Conservation (phyloP, 2,329 filamentous ascomycete genomes). For the Penicillium sclerotigenum region DNA sequence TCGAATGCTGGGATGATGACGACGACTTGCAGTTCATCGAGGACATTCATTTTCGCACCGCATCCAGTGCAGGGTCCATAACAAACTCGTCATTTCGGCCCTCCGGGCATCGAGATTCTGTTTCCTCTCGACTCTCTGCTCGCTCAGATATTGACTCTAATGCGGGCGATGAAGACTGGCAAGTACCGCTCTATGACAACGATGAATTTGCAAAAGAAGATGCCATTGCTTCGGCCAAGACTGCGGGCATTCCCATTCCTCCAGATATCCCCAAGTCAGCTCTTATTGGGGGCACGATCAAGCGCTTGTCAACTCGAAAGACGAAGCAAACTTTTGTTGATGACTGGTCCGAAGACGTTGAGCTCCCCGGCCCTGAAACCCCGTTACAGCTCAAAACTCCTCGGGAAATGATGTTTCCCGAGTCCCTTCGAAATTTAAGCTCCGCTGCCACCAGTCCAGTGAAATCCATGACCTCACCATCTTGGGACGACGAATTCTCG, state of each 20-base stretch:
- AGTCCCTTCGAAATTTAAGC: constrained; percentile 65
- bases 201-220: constrained; percentile 80
- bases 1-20: constrained; percentile 52
- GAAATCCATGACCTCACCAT: constrained; percentile 31
- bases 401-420: constrained; percentile 62
- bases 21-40: constrained; percentile 48
- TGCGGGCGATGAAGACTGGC: constrained; percentile 78
- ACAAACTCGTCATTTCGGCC: constrained; percentile 43
- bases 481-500: constrained; percentile 41
- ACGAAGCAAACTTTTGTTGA: constrained; percentile 70
- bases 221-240: constrained; percentile 81
- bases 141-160: constrained; percentile 77
- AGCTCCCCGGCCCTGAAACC: constrained; percentile 59
- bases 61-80: constrained; percentile 46
- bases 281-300: constrained; percentile 87
- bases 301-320: constrained; percentile 74
- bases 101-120: constrained; percentile 63
- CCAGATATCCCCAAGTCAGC: constrained; percentile 83
- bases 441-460: constrained; percentile 41
- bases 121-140: constrained; percentile 77
- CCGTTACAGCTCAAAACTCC: constrained; percentile 63
- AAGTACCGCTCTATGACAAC: constrained; percentile 77
- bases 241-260: constrained; percentile 88
- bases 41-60: constrained; percentile 45
- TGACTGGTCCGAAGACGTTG: constrained; percentile 78